Evolutionary conservation across 1,139 yeast species (phyloP), one percentile per base, ranked within the genome.

Genomic region (Yamadazyma conglobata): DNA sequence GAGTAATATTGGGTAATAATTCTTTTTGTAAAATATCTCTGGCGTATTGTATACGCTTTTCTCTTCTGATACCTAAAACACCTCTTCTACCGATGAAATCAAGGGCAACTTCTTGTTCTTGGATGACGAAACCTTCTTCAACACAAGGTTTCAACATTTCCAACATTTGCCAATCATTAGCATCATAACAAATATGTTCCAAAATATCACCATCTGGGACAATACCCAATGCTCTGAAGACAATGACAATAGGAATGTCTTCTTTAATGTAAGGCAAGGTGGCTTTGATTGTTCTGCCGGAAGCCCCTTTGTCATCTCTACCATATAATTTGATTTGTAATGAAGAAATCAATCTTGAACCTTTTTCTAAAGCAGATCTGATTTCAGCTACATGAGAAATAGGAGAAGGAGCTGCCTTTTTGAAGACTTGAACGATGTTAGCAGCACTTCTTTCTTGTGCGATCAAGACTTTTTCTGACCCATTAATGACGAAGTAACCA

Each of bases 11-110:
- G 11, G 99, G 99, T 50, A 91, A 70, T 48, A 91, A 77, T 64
- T 91, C 99, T 60, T 91, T 88, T 57, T 89, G 97, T 54, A 91
- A 68, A 54, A 91, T 89, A 63, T 91, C 98, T 48, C 87, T 84
- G 15, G 98, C 98, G 58, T 89, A 91, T 54, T 95, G 94, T 51
- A 91, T 86, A 81, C 99, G 96, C 62, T 89, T 89, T 56, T 93
- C 98, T 58, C 95, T 82, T 62, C 88, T 83, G 46, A 91, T 88
- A 68, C 98, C 98, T 50, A 88, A 71, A 6, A 76, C 79, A 63
- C 98, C 98, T 79, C 99, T 88, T 69, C 97, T 85, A 46, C 98
- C 99, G 52, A 91, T 91, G 59, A 82, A 91, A 70, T 91, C 98
- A 44, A 91, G 76, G 1, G 98, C 98, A 32, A 93, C 95, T 65